A percentile compares a stretch with the other conserved stretches of the same genome.
These are phyloP conservation scores for Schizophyllum amplum DNA, from an alignment of 1,284 basidiomycete species.

Conservation along the genomic window DNA sequence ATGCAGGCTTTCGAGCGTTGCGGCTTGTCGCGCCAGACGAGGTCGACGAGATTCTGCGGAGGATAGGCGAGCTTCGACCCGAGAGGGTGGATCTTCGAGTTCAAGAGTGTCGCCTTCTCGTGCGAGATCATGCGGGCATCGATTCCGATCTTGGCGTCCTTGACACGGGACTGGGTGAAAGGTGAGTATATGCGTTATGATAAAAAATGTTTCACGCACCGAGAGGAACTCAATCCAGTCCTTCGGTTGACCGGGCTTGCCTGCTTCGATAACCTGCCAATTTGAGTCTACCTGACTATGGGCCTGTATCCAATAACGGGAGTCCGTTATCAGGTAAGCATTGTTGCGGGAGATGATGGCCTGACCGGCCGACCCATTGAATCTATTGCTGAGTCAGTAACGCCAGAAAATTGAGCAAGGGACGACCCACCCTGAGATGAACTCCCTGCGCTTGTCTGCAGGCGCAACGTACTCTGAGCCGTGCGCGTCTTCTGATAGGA, in stretches of 20 bases:
- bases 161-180: conserved; percentile 37
- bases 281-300: conserved; percentile 66
- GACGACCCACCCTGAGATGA: conserved; percentile 66
- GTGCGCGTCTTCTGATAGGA: conserved; percentile 86
- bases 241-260: conserved; percentile 45
- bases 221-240: conserved; percentile 78
- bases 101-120: conserved; percentile 57
- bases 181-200: conserved; percentile 7
- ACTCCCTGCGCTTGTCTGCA: conserved; percentile 77
- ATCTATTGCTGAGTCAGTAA: conserved; percentile 36
- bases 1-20: conserved; percentile 60
- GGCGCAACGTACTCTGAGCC: conserved; percentile 81
- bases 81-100: conserved; percentile 40
- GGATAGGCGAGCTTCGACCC: conserved; percentile 62
- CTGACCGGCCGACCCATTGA: conserved; percentile 80
- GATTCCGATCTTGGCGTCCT: conserved; percentile 64
- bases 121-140: conserved; percentile 86
- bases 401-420: conserved; percentile 6
- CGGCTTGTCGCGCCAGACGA: conserved; percentile 74
- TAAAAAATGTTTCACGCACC: conserved; percentile 27
- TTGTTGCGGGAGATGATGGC: conserved; percentile 65
- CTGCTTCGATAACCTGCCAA: conserved; percentile 73
- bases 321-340: conserved; percentile 79
- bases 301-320: conserved; percentile 87
- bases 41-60: conserved; percentile 80